Evolutionary conservation across 2,329 filamentous ascomycete genomes (phyloP).

Genomic region (Nemania sp.): DNA sequence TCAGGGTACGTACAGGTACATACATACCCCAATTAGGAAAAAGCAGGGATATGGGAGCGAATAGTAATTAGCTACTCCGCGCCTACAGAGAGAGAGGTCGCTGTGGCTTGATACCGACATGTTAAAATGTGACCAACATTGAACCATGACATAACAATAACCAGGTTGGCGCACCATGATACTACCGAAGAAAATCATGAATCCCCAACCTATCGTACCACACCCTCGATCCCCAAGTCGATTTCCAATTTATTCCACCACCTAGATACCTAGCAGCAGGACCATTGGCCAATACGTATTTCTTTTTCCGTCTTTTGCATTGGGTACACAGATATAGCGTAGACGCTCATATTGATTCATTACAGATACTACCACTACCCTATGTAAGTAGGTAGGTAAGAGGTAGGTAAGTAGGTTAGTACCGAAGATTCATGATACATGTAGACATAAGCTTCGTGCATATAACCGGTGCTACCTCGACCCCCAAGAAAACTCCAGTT

Average conservation of each 20-base stretch:
- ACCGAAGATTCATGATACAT: no score
- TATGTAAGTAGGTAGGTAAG: no score
- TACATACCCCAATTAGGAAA: conserved; percentile 35
- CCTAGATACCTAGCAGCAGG: no score
- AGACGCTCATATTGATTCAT: no score
- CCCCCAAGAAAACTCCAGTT: no score
- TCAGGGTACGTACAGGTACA: not conserved
- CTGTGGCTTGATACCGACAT: not conserved
- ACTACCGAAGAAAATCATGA: not conserved
- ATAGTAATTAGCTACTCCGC: conserved; percentile 13
- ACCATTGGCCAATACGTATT: not conserved
- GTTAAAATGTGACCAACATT: not conserved
- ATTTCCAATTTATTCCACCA: not conserved
- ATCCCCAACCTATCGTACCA: not conserved
- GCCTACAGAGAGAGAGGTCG: no score
- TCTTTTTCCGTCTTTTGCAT: not conserved
- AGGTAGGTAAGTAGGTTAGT: no score
- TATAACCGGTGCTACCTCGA: no score
- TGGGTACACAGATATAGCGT: no score
- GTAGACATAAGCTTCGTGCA: no score
- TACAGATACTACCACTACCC: no score
- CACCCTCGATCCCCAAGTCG: not conserved
- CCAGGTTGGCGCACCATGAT: not conserved
- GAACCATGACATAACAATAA: not conserved
- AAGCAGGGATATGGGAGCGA: conserved; percentile 27